Evolutionary conservation across 352 stramenopile genomes (phyloP).

Genomic region (Elongisporangium anandrum): DNA sequence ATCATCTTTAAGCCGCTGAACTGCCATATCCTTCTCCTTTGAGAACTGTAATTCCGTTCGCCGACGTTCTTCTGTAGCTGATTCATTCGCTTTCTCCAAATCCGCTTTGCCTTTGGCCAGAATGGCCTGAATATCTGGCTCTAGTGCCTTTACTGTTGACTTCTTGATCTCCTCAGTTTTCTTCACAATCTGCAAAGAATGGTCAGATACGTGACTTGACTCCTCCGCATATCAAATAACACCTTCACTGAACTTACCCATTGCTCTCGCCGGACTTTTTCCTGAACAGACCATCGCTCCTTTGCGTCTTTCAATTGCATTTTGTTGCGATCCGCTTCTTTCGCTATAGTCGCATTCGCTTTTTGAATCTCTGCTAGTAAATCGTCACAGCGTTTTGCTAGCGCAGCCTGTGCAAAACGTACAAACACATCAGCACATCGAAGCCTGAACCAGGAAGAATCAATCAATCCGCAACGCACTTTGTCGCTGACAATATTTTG

Average conservation of each 20-base stretch:
- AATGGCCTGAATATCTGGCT: slow-evolving; percentile 81
- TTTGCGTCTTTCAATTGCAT: slow-evolving; percentile 76
- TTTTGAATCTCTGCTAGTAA: slow-evolving; percentile 68
- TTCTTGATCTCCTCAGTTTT: slow-evolving; percentile 88
- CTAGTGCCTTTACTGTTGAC: slow-evolving; percentile 66
- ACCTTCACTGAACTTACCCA: slow-evolving; percentile 23
- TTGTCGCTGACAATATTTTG: slow-evolving; percentile 76
- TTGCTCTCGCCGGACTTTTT: slow-evolving; percentile 67
- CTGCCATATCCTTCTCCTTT: slow-evolving; percentile 43
- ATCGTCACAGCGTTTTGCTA: slow-evolving; percentile 74
- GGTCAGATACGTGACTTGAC: neutral
- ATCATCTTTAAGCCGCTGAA: slow-evolving; percentile 61
- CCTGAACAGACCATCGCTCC: slow-evolving; percentile 59
- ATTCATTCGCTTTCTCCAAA: slow-evolving; percentile 53
- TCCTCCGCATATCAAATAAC: too few species aligned
- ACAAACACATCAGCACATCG: neutral
- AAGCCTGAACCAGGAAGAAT: neutral
- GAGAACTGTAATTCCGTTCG: slow-evolving; percentile 50
- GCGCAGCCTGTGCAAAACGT: slow-evolving; percentile 24
- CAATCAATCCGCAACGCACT: slow-evolving; percentile 14
- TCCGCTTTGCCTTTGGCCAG: slow-evolving; percentile 71
- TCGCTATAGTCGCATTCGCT: slow-evolving; percentile 23
- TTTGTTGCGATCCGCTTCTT: slow-evolving; percentile 61
- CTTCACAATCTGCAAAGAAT: slow-evolving; percentile 40
- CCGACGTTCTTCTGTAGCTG: slow-evolving; percentile 47